Percentiles rank a stretch among this genome's conserved stretches.
phyloP scores from a whole-genome alignment of 2,329 filamentous ascomycete species.

The Colletotrichum phormii region DNA sequence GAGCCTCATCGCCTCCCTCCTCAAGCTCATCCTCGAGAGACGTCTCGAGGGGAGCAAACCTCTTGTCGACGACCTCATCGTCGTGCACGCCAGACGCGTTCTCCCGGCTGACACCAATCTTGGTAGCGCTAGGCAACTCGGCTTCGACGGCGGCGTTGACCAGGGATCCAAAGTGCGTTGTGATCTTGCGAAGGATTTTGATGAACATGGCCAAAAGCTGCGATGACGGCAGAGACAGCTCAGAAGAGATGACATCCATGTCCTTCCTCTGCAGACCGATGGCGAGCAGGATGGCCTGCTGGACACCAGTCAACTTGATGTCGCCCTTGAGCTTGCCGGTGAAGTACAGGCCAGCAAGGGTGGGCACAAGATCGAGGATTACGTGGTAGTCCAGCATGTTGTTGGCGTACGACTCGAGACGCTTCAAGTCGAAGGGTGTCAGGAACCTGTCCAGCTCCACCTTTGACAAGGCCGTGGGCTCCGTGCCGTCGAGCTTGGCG shows the following conservation, averaged over 20 bases:
- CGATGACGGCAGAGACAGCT: conserved; percentile 77
- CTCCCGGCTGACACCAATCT: conserved; percentile 68
- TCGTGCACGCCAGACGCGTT: conserved; percentile 75
- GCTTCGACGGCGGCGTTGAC: conserved; percentile 80
- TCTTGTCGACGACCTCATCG: conserved; percentile 73
- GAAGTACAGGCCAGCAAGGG: conserved; percentile 87
- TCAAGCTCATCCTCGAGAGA: conserved; percentile 84
- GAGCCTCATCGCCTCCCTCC: conserved; percentile 82
- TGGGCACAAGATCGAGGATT: conserved; percentile 91
- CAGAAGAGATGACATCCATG: conserved; percentile 82
- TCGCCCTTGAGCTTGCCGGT: conserved; percentile 75
- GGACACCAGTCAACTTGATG: conserved; percentile 82
- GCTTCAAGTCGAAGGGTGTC: conserved; percentile 94
- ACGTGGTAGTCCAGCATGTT: conserved; percentile 99
- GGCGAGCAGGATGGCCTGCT: conserved; percentile 88
- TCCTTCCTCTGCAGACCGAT: conserved; percentile 92
- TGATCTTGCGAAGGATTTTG: conserved; percentile 92
- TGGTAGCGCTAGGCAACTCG: conserved; percentile 69
- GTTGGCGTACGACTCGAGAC: conserved; percentile 93
- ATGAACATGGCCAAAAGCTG: conserved; percentile 97
- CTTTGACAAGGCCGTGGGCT: conserved; percentile 73
- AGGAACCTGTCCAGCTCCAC: conserved; percentile 80
- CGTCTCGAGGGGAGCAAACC: conserved; percentile 77
- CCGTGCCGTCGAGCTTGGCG: conserved; percentile 69
- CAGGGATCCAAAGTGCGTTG: conserved; percentile 79